Evolutionary conservation across 2,329 filamentous ascomycete genomes (phyloP).

Genomic region (Colletotrichum brevisporum): DNA sequence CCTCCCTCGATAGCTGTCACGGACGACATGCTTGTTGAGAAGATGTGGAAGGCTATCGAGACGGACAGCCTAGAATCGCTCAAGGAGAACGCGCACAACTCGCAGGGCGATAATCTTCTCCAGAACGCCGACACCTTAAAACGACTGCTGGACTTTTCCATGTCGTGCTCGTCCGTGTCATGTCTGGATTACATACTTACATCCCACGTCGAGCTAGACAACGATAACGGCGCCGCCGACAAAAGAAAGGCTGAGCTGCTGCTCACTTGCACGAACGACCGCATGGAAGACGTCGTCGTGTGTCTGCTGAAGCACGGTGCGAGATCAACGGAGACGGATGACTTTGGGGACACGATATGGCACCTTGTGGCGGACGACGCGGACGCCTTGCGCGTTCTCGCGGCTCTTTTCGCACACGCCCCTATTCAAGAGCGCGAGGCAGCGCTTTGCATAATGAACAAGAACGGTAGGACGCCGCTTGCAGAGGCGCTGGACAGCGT

Average conservation of each 20-base stretch:
- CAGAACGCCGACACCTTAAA: not conserved
- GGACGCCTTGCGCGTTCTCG: not conserved
- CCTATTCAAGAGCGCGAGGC: not conserved
- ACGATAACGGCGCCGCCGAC: not conserved
- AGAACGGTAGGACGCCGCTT: constrained; percentile 4
- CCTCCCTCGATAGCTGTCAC: not conserved
- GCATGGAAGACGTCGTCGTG: constrained; percentile 3
- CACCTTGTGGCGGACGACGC: not conserved
- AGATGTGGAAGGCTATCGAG: constrained; percentile 16
- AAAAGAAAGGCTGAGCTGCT: not conserved
- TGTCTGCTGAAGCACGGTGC: constrained; percentile 17
- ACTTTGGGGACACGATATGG: constrained; percentile 7
- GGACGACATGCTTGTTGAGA: constrained; percentile 12
- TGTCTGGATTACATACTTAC: constrained; percentile 5
- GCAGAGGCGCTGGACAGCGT: not conserved
- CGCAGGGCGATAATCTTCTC: not conserved
- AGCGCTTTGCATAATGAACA: constrained; percentile 9
- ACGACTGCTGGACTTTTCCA: constrained; percentile 3
- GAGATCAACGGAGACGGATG: not conserved
- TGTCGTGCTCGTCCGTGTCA: not conserved
- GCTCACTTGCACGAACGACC: not conserved
- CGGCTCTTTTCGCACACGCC: not conserved
- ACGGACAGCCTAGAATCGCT: not conserved
- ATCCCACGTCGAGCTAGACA: not conserved
- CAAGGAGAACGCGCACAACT: not conserved